Conservation (phyloP, 306 rosid genomes). For the Vicia faba region DNA sequence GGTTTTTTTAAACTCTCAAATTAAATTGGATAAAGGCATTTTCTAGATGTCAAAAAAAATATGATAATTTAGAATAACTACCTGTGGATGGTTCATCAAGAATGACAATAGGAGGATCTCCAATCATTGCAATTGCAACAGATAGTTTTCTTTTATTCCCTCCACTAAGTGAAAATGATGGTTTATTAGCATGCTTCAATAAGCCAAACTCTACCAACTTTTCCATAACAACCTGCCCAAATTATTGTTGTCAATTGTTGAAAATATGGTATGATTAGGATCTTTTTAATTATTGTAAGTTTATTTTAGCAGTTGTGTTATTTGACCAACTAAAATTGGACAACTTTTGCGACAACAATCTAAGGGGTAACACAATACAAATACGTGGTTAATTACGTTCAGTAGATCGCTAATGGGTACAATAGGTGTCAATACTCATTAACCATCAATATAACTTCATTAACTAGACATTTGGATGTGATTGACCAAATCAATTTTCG, state of each 20-base stretch:
- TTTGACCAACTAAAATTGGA: not conserved
- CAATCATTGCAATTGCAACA: conserved; percentile 95
- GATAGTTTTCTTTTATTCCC: conserved; percentile 97
- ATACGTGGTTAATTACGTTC: not conserved
- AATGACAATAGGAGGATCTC: conserved; percentile 96
- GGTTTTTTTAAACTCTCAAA: not conserved
- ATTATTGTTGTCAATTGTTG: conserved; percentile 29
- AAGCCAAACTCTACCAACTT: conserved; percentile 90
- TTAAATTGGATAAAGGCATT: conserved; percentile 32
- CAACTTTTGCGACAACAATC: not conserved
- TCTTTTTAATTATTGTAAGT: not conserved
- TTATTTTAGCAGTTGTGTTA: not conserved
- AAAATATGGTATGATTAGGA: not conserved
- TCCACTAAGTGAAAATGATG: conserved; percentile 89
- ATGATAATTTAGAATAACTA: conserved; percentile 28
- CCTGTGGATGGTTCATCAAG: conserved; percentile 99
- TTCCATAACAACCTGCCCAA: conserved; percentile 85
- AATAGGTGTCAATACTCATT: not conserved
- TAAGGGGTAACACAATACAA: not conserved
- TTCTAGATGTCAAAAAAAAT: conserved; percentile 24
- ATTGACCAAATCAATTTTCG: not conserved
- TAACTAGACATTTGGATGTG: not conserved
- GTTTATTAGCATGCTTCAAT: conserved; percentile 82
- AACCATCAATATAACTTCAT: not conserved
- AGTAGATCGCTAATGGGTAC: not conserved